Percentiles rank a stretch among this genome's conserved stretches.
Evolutionary conservation across 495 filamentous ascomycete genomes (phyloP).

Genomic region (Neurospora hispaniola): DNA sequence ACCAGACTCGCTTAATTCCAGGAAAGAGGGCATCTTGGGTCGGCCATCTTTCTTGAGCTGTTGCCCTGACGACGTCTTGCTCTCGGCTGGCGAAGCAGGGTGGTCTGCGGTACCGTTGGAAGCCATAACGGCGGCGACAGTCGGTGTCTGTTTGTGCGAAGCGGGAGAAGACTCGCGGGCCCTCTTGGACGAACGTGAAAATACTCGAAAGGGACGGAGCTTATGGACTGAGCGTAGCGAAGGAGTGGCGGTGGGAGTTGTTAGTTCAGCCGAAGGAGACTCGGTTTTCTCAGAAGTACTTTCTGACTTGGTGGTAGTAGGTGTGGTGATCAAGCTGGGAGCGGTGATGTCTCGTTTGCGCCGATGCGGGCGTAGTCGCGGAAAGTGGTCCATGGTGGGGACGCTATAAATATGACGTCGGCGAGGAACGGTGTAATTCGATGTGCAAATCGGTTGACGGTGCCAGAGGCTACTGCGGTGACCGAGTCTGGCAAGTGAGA

Average conservation of each 20-base stretch:
- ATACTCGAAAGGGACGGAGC: slow-evolving; percentile 22
- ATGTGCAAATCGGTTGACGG: not conserved
- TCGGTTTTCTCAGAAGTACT: slow-evolving; percentile 12
- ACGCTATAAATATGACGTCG: not conserved
- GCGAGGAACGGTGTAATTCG: not conserved
- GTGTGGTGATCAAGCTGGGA: slow-evolving; percentile 11
- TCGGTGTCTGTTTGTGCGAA: slow-evolving; percentile 20
- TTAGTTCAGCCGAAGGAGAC: not conserved
- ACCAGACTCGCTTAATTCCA: slow-evolving; percentile 26
- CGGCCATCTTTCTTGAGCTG: slow-evolving; percentile 3
- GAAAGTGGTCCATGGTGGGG: slow-evolving; percentile 15
- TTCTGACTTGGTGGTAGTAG: slow-evolving; percentile 5
- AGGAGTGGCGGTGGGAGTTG: not conserved
- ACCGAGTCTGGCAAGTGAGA: not conserved
- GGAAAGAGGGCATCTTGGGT: slow-evolving; percentile 33
- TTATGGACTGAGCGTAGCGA: slow-evolving; percentile 15
- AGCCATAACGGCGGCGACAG: slow-evolving; percentile 13
- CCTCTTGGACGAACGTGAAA: slow-evolving; percentile 29
- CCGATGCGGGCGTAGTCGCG: slow-evolving; percentile 16
- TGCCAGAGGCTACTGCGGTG: not conserved
- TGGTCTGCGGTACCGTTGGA: slow-evolving; percentile 14
- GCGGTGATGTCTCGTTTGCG: slow-evolving; percentile 16
- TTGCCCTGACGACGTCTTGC: not conserved
- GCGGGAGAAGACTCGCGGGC: slow-evolving; percentile 30
- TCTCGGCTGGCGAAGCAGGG: slow-evolving; percentile 16